Percentiles rank a stretch among this genome's conserved stretches.
phyloP scores from a whole-genome alignment of 1,284 basidiomycete species.

The Trichosporon ovoides region DNA sequence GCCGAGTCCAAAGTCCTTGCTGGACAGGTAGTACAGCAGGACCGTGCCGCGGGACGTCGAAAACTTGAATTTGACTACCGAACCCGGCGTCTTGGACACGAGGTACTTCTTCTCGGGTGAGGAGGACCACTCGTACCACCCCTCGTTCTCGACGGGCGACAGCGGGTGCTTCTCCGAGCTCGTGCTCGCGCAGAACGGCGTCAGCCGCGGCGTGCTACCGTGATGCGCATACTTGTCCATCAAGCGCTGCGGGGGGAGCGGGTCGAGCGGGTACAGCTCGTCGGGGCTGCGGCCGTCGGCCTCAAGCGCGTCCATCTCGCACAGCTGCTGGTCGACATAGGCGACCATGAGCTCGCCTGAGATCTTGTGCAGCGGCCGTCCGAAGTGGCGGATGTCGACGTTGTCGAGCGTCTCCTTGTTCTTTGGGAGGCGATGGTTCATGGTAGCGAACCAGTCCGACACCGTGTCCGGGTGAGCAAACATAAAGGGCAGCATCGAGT shows the following conservation, averaged over 20 bases:
- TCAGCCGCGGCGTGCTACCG: slow-evolving; percentile 25
- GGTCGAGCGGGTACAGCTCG: slow-evolving; percentile 25
- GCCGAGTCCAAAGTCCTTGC: slow-evolving; percentile 7
- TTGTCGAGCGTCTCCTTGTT: slow-evolving; percentile 9
- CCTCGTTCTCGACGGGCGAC: slow-evolving; percentile 25
- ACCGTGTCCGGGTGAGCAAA: slow-evolving; percentile 21
- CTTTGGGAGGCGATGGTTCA: background rate
- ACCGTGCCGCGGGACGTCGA: slow-evolving; percentile 26
- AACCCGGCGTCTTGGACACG: slow-evolving; percentile 34
- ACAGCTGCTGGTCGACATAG: slow-evolving; percentile 40
- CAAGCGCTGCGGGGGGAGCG: slow-evolving; percentile 14
- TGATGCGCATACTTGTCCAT: slow-evolving; percentile 10
- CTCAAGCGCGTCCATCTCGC: slow-evolving; percentile 37
- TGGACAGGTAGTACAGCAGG: slow-evolving; percentile 33
- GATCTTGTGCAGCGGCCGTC: slow-evolving; percentile 23
- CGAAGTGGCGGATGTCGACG: slow-evolving; percentile 36
- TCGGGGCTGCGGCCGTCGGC: slow-evolving; percentile 12
- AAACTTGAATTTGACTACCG: slow-evolving; percentile 35
- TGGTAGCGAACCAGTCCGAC: slow-evolving; percentile 24
- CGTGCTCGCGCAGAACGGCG: slow-evolving; percentile 37
- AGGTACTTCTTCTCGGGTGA: slow-evolving; percentile 40
- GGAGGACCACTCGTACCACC: slow-evolving; percentile 43
- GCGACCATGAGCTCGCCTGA: slow-evolving; percentile 32
- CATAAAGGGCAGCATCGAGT: slow-evolving; percentile 27
- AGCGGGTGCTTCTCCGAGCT: slow-evolving; percentile 30